Conservation (phyloP, 1,284 basidiomycete species). For the Cutaneotrichosporon arboriforme region DNA sequence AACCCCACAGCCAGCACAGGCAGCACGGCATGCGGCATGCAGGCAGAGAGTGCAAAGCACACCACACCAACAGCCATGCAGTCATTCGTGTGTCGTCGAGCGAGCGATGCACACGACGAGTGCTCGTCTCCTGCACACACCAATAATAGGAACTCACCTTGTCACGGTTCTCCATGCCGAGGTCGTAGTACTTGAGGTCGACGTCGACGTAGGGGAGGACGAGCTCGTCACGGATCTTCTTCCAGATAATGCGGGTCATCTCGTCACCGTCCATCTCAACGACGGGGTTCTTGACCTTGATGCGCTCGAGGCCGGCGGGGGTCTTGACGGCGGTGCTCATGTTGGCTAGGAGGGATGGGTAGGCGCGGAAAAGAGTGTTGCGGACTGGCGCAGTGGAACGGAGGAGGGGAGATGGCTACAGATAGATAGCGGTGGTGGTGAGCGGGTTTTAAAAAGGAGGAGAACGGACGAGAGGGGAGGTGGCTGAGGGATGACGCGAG, state of each 20-base stretch:
- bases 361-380: constrained; percentile 6
- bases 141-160: constrained; percentile 54
- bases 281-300: constrained; percentile 80
- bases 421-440: background rate
- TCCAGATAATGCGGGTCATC: constrained; percentile 98
- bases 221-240: constrained; percentile 96
- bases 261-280: constrained; percentile 97
- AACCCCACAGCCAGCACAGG: no score
- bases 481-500: background rate
- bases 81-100: no score
- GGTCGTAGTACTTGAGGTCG: constrained; percentile 97
- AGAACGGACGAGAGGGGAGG: constrained; percentile 2
- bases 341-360: constrained; percentile 13
- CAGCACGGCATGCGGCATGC: no score
- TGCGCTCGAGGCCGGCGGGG: constrained; percentile 47
- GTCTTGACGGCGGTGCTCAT: constrained; percentile 17
- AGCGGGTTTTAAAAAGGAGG: constrained; percentile 10
- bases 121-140: no score
- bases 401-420: constrained; percentile 6
- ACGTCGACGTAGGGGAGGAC: constrained; percentile 91
- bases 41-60: no score
- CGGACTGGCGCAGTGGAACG: constrained; percentile 5
- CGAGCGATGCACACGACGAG: background rate
- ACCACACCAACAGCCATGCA: no score
- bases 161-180: constrained; percentile 88